Conservation (phyloP, 78 protist genomes). For the Dictyostelium firmibasis region DNA sequence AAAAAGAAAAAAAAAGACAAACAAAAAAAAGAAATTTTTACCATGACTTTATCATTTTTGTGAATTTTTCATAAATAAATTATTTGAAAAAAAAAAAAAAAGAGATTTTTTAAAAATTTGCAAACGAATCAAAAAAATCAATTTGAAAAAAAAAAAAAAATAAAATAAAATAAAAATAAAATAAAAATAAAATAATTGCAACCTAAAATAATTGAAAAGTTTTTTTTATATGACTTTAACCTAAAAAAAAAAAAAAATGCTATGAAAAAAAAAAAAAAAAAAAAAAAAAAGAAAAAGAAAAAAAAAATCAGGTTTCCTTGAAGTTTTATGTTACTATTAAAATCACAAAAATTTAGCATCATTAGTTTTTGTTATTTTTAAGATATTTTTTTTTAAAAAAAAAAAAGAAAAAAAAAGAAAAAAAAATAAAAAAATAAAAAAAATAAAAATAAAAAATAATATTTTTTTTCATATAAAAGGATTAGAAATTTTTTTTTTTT, state of each 20-base stretch:
- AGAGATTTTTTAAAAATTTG: too few species aligned
- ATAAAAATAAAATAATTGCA: too few species aligned
- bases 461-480: neutral
- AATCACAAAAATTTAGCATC: neutral
- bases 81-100: neutral
- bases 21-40: too few species aligned
- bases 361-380: neutral
- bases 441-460: neutral
- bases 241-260: neutral
- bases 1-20: too few species aligned
- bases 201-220: neutral
- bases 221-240: neutral
- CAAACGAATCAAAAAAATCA: neutral
- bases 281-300: too few species aligned
- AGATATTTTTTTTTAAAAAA: neutral
- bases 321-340: neutral
- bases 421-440: too few species aligned
- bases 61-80: neutral
- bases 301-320: neutral
- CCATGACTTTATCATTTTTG: neutral
- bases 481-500: neutral
- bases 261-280: too few species aligned
- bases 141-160: too few species aligned
- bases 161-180: too few species aligned
- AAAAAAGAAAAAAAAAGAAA: too few species aligned